A percentile compares a stretch with the other conserved stretches of the same genome.
phyloP scores from a whole-genome alignment of 257 asterid genomes.

The Solanum peruvianum region DNA sequence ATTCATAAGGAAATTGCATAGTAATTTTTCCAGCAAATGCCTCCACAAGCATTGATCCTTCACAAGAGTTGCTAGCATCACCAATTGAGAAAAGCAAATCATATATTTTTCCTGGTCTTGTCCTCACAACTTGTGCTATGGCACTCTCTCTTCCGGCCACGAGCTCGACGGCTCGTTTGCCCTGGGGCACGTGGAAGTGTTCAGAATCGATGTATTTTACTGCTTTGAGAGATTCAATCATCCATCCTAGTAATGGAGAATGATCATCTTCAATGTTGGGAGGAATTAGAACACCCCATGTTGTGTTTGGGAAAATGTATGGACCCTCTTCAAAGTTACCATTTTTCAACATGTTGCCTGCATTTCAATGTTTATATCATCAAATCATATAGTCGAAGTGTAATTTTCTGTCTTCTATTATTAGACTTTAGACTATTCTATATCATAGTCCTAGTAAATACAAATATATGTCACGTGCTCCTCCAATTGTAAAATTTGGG shows the following conservation, averaged over 20 bases:
- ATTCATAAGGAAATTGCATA: slow-evolving; percentile 4
- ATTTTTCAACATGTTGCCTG: slow-evolving; percentile 10
- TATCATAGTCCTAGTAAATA: neutral
- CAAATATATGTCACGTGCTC: neutral
- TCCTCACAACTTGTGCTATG: slow-evolving; percentile 11
- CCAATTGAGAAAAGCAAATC: slow-evolving; percentile 1
- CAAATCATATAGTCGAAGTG: neutral
- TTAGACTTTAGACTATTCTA: neutral
- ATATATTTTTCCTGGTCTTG: slow-evolving; percentile 7
- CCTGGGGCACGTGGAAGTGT: slow-evolving; percentile 9
- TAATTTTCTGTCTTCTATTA: too few relatives aligned
- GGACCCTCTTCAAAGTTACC: slow-evolving; percentile 12
- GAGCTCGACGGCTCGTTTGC: slow-evolving; percentile 1
- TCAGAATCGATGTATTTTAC: slow-evolving; percentile 10
- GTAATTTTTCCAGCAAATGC: slow-evolving; percentile 12
- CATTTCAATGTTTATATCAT: neutral
- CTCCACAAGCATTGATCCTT: slow-evolving; percentile 11
- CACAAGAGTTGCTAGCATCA: slow-evolving; percentile 10
- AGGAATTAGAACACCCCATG: slow-evolving; percentile 9
- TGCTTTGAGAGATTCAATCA: slow-evolving; percentile 14
- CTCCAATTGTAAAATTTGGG: neutral
- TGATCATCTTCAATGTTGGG: slow-evolving; percentile 4
- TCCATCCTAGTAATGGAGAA: slow-evolving; percentile 12
- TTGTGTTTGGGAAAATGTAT: neutral
- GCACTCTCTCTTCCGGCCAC: slow-evolving; percentile 16